These are phyloP conservation scores for Cymbomonas tetramitiformis DNA, from an alignment of 139 green algal genomes.

Conservation along the genomic window DNA sequence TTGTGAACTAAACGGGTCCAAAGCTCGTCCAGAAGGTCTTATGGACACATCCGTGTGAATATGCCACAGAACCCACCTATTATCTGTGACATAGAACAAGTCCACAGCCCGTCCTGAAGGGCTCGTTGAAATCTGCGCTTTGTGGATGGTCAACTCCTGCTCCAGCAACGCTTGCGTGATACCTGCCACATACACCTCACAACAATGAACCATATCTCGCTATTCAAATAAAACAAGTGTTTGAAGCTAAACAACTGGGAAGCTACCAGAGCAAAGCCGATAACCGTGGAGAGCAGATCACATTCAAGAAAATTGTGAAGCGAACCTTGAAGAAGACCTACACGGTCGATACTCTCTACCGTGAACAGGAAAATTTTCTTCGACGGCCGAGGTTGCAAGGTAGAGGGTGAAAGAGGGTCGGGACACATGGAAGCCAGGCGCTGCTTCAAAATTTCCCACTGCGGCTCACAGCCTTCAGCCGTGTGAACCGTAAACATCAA, in stretches of 20 bases:
- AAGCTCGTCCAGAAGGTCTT: too few relatives aligned
- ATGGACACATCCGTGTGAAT: constrained; percentile 2
- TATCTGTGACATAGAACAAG: constrained; percentile 58
- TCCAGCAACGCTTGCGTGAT: constrained; percentile 53
- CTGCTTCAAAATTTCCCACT: too few relatives aligned
- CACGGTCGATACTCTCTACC: constrained; percentile 11
- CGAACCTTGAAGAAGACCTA: constrained; percentile 17
- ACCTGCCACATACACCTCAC: too few relatives aligned
- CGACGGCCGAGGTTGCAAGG: too few relatives aligned
- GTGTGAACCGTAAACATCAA: constrained; percentile 13
- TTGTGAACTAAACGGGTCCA: too few relatives aligned
- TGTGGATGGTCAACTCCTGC: constrained; percentile 30
- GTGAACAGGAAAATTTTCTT: constrained; percentile 19
- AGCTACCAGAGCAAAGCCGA: too few relatives aligned
- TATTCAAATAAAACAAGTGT: too few relatives aligned
- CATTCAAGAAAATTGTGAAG: too few relatives aligned
- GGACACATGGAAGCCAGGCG: not conserved
- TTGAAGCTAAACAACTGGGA: too few relatives aligned
- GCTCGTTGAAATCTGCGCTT: constrained; percentile 48
- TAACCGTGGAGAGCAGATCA: too few relatives aligned
- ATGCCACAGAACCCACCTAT: constrained; percentile 14
- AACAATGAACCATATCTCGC: too few relatives aligned
- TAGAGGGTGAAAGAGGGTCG: too few relatives aligned
- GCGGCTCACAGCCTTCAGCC: not conserved
- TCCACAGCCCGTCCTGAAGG: constrained; percentile 42